Conservation (phyloP, 805 yeast species). For the Torulaspora franciscae region DNA sequence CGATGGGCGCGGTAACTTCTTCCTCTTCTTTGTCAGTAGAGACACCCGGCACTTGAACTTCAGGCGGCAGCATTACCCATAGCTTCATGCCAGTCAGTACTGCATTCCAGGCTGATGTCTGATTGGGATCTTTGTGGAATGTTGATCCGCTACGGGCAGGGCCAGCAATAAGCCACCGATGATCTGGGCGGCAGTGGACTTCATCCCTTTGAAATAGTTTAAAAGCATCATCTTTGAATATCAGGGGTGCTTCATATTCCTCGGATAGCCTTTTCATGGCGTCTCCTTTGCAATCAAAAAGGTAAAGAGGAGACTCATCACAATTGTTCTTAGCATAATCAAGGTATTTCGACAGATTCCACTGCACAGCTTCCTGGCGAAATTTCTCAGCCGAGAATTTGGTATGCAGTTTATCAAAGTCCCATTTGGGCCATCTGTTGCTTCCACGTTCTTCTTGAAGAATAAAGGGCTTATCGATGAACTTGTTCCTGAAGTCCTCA, state of each 20-base stretch:
- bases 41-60: slow-evolving; percentile 77
- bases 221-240: slow-evolving; percentile 59
- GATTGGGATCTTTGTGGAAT: slow-evolving; percentile 90
- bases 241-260: slow-evolving; percentile 51
- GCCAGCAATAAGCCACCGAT: slow-evolving; percentile 88
- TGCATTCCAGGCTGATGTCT: slow-evolving; percentile 88
- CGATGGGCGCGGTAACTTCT: slow-evolving; percentile 89
- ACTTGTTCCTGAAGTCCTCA: slow-evolving; percentile 43
- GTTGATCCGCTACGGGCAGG: slow-evolving; percentile 80
- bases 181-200: slow-evolving; percentile 68
- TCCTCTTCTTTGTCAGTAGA: slow-evolving; percentile 69
- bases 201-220: slow-evolving; percentile 40
- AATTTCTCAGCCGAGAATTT: slow-evolving; percentile 60
- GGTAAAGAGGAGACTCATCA: slow-evolving; percentile 82
- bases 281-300: slow-evolving; percentile 75
- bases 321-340: slow-evolving; percentile 55
- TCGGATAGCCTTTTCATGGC: slow-evolving; percentile 54
- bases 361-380: slow-evolving; percentile 79
- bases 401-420: slow-evolving; percentile 42
- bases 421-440: slow-evolving; percentile 65
- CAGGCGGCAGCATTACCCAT: slow-evolving; percentile 87
- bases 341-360: slow-evolving; percentile 61
- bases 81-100: slow-evolving; percentile 68
- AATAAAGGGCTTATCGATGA: slow-evolving; percentile 62
- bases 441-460: slow-evolving; percentile 32